Percentiles rank a stretch among this genome's conserved stretches.
Evolutionary conservation across 768 basidiomycete species (phyloP).

Genomic region (Calocybe indica): DNA sequence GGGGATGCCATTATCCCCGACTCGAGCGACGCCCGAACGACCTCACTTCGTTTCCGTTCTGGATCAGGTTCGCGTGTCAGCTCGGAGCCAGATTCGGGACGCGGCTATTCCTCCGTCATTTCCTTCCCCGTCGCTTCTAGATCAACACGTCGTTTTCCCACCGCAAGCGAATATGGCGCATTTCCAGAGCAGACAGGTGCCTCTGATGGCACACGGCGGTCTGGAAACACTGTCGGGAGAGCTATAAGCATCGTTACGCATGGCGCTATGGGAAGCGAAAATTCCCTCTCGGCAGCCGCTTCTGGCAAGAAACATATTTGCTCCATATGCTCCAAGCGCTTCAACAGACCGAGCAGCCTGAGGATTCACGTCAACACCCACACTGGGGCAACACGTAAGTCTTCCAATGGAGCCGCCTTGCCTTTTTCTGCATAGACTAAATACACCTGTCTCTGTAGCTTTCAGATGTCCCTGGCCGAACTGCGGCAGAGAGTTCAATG

Average conservation of each 20-base stretch:
- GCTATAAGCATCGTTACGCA: too few relatives aligned
- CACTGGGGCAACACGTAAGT: slow-evolving; percentile 63
- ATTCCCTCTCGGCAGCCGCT: slow-evolving; percentile 11
- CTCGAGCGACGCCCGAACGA: too few relatives aligned
- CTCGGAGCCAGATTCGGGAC: too few relatives aligned
- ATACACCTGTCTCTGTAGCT: slow-evolving; percentile 32
- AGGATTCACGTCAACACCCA: slow-evolving; percentile 64
- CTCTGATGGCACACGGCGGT: too few relatives aligned
- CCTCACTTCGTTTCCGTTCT: too few relatives aligned
- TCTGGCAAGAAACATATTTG: slow-evolving; percentile 44
- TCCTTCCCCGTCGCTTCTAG: slow-evolving; percentile 12
- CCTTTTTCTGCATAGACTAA: not conserved
- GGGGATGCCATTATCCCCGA: too few relatives aligned
- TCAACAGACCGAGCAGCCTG: slow-evolving; percentile 65
- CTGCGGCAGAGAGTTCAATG: slow-evolving; percentile 75
- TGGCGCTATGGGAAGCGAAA: too few relatives aligned
- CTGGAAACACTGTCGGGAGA: too few relatives aligned
- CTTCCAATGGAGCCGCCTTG: not conserved
- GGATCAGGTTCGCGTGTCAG: too few relatives aligned
- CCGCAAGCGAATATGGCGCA: slow-evolving; percentile 16
- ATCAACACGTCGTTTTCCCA: not conserved
- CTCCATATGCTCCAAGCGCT: slow-evolving; percentile 52
- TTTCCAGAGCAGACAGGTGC: too few relatives aligned
- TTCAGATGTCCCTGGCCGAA: slow-evolving; percentile 71
- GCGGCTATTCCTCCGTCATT: slow-evolving; percentile 17